These are phyloP conservation scores for Pluteus cervinus DNA, from an alignment of 768 basidiomycete genomes.

Conservation along the genomic window DNA sequence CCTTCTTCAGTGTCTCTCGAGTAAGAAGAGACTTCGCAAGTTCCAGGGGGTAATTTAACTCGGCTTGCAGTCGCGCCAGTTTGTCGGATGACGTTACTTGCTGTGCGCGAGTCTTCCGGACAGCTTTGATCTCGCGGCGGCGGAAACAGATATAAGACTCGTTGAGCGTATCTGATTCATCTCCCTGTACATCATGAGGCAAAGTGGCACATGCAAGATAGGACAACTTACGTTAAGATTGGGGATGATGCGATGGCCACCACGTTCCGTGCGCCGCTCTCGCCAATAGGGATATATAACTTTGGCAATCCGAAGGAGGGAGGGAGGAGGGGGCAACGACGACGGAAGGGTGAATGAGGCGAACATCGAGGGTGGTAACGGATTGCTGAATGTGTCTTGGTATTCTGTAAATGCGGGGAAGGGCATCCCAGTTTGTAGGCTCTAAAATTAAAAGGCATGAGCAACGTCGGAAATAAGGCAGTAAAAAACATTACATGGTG, in stretches of 20 bases:
- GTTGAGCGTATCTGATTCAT: slow-evolving; percentile 84
- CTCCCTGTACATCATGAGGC: slow-evolving; percentile 53
- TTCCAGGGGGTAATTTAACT: slow-evolving; percentile 67
- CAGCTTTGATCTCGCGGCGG: slow-evolving; percentile 87
- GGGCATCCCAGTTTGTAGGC: slow-evolving; percentile 57
- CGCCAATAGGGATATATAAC: slow-evolving; percentile 87
- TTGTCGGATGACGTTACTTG: slow-evolving; percentile 89
- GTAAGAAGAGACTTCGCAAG: slow-evolving; percentile 62
- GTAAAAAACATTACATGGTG: slow-evolving; percentile 54
- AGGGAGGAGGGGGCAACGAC: slow-evolving; percentile 59
- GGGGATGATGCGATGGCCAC: slow-evolving; percentile 84
- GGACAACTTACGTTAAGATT: slow-evolving; percentile 65
- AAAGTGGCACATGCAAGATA: slow-evolving; percentile 3
- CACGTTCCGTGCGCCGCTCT: slow-evolving; percentile 71
- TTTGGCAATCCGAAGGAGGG: slow-evolving; percentile 65
- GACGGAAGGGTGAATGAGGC: slow-evolving; percentile 62
- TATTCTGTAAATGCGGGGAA: slow-evolving; percentile 74
- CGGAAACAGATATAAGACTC: slow-evolving; percentile 98
- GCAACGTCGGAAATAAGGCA: background rate
- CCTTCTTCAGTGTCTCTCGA: slow-evolving; percentile 76
- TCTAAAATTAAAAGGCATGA: slow-evolving; percentile 27
- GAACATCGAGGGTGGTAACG: slow-evolving; percentile 57
- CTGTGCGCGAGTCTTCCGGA: slow-evolving; percentile 89
- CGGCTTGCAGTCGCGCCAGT: slow-evolving; percentile 71
- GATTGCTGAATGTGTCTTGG: slow-evolving; percentile 57